These are phyloP conservation scores for Trichosanthes truncata DNA, from an alignment of 306 rosid genomes.

Conservation along the genomic window DNA sequence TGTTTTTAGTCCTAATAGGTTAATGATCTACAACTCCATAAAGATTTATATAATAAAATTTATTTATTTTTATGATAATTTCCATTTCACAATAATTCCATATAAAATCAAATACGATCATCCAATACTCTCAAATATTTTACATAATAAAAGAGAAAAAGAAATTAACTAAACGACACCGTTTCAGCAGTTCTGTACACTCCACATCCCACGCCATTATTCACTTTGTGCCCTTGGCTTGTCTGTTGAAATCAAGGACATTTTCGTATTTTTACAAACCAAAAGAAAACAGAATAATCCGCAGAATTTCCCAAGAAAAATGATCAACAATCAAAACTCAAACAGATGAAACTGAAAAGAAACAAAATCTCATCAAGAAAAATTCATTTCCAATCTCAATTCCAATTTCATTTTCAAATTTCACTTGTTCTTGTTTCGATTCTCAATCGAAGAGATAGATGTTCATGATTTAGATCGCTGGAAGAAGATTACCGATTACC, in stretches of 20 bases:
- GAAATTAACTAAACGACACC: not conserved
- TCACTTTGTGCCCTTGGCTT: not conserved
- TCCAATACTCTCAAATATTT: not conserved
- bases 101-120: not conserved
- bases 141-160: not conserved
- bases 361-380: not conserved
- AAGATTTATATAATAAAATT: too few relatives aligned
- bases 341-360: not conserved
- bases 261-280: not conserved
- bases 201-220: not conserved
- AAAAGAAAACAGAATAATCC: not conserved
- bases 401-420: not conserved
- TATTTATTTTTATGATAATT: not conserved
- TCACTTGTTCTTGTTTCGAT: not conserved
- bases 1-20: too few relatives aligned
- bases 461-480: not conserved
- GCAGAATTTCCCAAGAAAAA: not conserved
- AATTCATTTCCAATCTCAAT: not conserved
- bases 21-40: too few relatives aligned
- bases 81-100: not conserved
- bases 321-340: not conserved
- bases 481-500: not conserved
- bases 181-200: not conserved
- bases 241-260: not conserved
- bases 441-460: not conserved